Base-by-base conservation (phyloP, 345 rosid species). In the Erysimum cheiranthoides region DNA sequence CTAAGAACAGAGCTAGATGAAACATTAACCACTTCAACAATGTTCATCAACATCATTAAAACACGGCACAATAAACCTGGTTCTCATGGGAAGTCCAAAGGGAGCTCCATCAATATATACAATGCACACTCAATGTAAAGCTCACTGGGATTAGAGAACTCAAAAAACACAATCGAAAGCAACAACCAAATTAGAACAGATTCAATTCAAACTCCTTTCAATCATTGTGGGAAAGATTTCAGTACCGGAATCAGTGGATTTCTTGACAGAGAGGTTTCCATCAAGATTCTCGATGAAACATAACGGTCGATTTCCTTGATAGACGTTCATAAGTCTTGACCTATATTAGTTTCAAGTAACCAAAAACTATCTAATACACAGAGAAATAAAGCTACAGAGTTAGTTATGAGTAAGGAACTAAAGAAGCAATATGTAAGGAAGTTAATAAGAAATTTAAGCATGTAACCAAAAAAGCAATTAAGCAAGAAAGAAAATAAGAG, bases 61-160 rank as follows among this genome's bases (percentile, higher is more conserved):
- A 56, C 30, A 54, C 12, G 52, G 14, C 28, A 30, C 51, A 47
- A 17, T 30, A 50, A 51, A 92, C 98, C 97, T 94, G 51, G 97
- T 90, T 85, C 87, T 86, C 73, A 86, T 87, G 35, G 97, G 93
- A 80, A 92, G 97, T 25, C 97, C 99, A 69, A 92, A 95, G 3
- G 88, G 93, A 61, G 93, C 90, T 45, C 98, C 98, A 73, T 95
- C 97, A 60, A 92, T 21, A 21, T 89, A 80, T 85, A 90, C 83
- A 92, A 78, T 11, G 91, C 90, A 68, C 97, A 89, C 71, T 95
- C 97, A 14, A 90, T 86, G 71, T 73, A 90, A 46, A 95, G 83
- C 86, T 95, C 97, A n/a, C n/a, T n/a, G 45, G 8, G 11, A 21
- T 21, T 39, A 5, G 45, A 17, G 39, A 17, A n/a, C 11, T 42